Evolutionary conservation across 2,329 filamentous ascomycete genomes (phyloP), one percentile per base, ranked within the genome.

Genomic region (Xylariaceae sp.): DNA sequence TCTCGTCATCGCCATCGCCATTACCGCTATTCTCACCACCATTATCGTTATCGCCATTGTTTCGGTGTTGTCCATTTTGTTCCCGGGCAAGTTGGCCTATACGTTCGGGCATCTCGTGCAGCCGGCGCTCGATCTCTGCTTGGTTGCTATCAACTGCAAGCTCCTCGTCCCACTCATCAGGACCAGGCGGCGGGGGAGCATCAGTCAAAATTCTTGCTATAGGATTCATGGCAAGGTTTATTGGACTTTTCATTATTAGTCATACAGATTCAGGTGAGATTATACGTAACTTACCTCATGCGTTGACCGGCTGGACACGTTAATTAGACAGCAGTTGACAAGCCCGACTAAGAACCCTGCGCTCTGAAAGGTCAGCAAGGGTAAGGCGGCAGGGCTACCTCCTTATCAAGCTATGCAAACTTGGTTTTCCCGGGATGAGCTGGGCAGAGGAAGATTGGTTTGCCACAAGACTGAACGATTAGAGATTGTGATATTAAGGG

Each of bases 111-210:
- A 59, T 49, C 43, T 60, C 54, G 7, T 50, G 51, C 43, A 65
- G 49, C 12, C 55, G 55, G 16, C 56, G 55, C 48, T 65, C 63
- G 14, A 65, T 58, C 7, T 40, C 54, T n/a, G 53, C 56, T 42
- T 63, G 61, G 18, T 18, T 42, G 3, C 26, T 40, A 37, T 62
- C 56, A 10, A 14, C 20, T 20, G 57, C 47, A 10, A 20, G 42
- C 52, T 65, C 63, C 23, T 56, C 63, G 9, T 52, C 55, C 58
- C 58, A 61, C 43, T 49, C 14, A 6, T 41, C 29, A 7, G 12
- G n/a, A 16, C 18, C 18, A n/a, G 48, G 14, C 2, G 29, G 19
- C 19, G 19, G 6, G 20, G n/a, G 19, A 46, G 32, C 16, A 20
- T 44, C 20, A n/a, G 45, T 40, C 7, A 43, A 45, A 14, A 20